phyloP scores from a whole-genome alignment of 78 protist genomes.

The Dictyostelium brefeldianum region DNA sequence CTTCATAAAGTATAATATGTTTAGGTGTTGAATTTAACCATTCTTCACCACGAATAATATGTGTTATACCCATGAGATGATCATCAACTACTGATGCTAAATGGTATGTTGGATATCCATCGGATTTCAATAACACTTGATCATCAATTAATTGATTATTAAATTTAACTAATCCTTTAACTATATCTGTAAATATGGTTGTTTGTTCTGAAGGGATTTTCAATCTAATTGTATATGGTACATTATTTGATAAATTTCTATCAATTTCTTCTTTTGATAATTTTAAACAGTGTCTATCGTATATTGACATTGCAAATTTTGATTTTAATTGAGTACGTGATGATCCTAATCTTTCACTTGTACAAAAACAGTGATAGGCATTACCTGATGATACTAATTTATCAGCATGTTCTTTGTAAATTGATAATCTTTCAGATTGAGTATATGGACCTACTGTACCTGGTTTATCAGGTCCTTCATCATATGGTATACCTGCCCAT shows the following conservation, averaged over 20 bases:
- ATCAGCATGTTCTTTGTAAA: constrained; percentile 69
- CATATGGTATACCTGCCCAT: constrained; percentile 82
- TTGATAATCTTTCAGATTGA: constrained; percentile 76
- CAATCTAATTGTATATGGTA: constrained; percentile 45
- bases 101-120: constrained; percentile 94
- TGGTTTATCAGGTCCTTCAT: constrained; percentile 77
- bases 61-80: constrained; percentile 89
- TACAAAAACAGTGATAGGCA: constrained; percentile 92
- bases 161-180: constrained; percentile 75
- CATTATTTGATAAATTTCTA: neutral
- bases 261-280: constrained; percentile 63
- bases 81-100: constrained; percentile 95
- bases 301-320: constrained; percentile 37
- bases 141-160: constrained; percentile 82
- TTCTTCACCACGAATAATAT: constrained; percentile 93
- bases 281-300: constrained; percentile 71
- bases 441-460: constrained; percentile 32
- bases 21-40: constrained; percentile 92
- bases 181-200: constrained; percentile 73
- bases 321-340: constrained; percentile 15
- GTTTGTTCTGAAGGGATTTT: constrained; percentile 35
- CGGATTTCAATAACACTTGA: constrained; percentile 88
- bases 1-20: constrained; percentile 89
- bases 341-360: constrained; percentile 48
- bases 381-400: constrained; percentile 67